Percentiles rank a stretch among this genome's conserved stretches.
These are phyloP conservation scores for Amanita fuliginea DNA, from an alignment of 768 basidiomycete genomes.

Conservation along the genomic window DNA sequence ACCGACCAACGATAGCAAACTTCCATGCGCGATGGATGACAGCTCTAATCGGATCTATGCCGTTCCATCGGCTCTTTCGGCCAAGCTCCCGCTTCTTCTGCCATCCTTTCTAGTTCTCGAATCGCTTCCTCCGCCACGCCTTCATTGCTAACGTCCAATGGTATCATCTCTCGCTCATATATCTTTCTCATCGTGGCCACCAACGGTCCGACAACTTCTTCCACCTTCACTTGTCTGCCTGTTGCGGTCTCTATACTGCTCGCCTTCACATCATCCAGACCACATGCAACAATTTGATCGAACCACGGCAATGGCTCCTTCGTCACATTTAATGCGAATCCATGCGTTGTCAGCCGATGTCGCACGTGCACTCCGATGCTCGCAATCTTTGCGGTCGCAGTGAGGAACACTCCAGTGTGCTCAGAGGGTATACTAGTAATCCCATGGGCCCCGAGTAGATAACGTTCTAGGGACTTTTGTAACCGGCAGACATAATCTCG, in stretches of 20 bases:
- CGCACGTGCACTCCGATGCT: constrained; percentile 97
- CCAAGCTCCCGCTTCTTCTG: constrained; percentile 32
- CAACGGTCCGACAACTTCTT: constrained; percentile 41
- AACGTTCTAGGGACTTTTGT: constrained; percentile 57
- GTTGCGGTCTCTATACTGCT: constrained; percentile 47
- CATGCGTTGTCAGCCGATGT: constrained; percentile 90
- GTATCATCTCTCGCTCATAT: constrained; percentile 38
- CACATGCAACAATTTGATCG: constrained; percentile 81
- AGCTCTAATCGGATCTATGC: not conserved
- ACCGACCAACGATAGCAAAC: too few relatives aligned
- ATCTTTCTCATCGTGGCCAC: constrained; percentile 33
- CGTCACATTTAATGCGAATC: constrained; percentile 89
- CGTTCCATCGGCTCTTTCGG: not conserved
- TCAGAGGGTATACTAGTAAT: constrained; percentile 50
- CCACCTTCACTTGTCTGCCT: constrained; percentile 28
- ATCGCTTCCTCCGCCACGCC: constrained; percentile 41
- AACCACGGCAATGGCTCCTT: constrained; percentile 80
- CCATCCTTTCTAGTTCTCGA: constrained; percentile 33
- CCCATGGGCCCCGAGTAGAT: constrained; percentile 51
- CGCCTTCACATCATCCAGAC: constrained; percentile 73
- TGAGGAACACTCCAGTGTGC: constrained; percentile 86
- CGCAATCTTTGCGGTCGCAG: constrained; percentile 72
- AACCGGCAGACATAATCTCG: constrained; percentile 80
- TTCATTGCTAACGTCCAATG: constrained; percentile 28
- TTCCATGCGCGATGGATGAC: too few relatives aligned